phyloP scores from a whole-genome alignment of 2,329 filamentous ascomycete species.

The Sporothrix mexicana region DNA sequence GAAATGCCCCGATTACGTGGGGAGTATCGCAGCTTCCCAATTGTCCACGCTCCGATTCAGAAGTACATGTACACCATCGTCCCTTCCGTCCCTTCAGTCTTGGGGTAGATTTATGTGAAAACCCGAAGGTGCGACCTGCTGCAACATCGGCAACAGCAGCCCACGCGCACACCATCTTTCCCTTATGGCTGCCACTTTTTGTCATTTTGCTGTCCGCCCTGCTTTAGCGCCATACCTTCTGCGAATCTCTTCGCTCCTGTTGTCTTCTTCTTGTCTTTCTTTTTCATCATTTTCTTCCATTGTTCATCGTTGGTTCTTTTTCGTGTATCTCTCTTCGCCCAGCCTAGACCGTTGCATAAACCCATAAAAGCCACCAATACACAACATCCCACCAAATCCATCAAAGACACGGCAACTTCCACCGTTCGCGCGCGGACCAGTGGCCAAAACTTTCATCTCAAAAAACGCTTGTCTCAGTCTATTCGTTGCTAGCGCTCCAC shows the following conservation, averaged over 20 bases:
- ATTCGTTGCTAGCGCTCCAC: background rate
- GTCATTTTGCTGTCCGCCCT: background rate
- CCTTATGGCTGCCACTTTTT: constrained; percentile 2
- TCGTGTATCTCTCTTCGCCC: background rate
- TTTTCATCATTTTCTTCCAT: background rate
- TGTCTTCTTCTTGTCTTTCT: background rate
- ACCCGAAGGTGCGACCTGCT: background rate
- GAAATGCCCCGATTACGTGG: background rate
- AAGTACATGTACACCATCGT: background rate
- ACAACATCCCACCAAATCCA: background rate
- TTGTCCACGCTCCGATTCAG: background rate
- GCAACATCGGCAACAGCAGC: background rate
- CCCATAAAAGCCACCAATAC: background rate
- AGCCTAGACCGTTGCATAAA: background rate
- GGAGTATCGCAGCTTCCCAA: constrained; percentile 13
- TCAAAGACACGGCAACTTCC: background rate
- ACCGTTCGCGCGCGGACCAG: background rate
- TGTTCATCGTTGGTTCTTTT: background rate
- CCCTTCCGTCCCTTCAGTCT: background rate
- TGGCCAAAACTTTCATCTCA: background rate
- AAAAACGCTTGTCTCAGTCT: background rate
- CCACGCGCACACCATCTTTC: background rate
- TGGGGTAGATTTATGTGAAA: background rate
- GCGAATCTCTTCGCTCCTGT: background rate
- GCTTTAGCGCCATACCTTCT: background rate